Evolutionary conservation across 306 rosid species (phyloP), one percentile per base, ranked within the genome.

Genomic region (Glycine latifolia): DNA sequence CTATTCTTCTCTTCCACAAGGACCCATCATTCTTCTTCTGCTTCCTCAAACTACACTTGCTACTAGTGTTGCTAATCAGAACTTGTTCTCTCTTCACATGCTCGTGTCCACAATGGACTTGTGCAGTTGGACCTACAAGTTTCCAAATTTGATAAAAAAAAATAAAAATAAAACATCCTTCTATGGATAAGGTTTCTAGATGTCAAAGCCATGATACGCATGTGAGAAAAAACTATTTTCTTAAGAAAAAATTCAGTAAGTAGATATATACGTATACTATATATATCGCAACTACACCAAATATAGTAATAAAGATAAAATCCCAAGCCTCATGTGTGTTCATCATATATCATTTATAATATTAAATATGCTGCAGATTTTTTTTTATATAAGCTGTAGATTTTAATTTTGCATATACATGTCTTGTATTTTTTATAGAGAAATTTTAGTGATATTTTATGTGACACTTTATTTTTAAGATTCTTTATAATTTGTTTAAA

Each of bases 81-180:
- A 26, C 41, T 37, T 37, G 41, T 37, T 37, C 41, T 37, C 41
- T 37, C 5, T 37, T 37, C 95, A 92, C 97, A 87, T 92, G 91
- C 78, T 56, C 17, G 66, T 89, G 93, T 89, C 90, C 63, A 58
- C 71, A 35, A 71, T 71, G 55, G 66, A 67, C 14, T 70, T 67
- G 35, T 62, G 55, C 75, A 17, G 73, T 84, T 83, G 88, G 92
- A 77, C 89, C 92, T 52, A 61, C 11, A 17, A 73, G 77, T 74
- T 73, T 82, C 81, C 35, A 33, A 4, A 10, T 63, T 7, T 8
- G 8, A 17, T 2, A 37, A 26, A 35, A 55, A 73, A 20, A 20
- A 20, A 20, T 0, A 20, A 20, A 20, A 20, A n/a, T n/a, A 20
- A 20, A 20, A 35, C 71, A 17, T 46, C 50, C 17, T 37, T 20